phyloP scores from a whole-genome alignment of 345 rosid species.

The Carallia pectinifolia region DNA sequence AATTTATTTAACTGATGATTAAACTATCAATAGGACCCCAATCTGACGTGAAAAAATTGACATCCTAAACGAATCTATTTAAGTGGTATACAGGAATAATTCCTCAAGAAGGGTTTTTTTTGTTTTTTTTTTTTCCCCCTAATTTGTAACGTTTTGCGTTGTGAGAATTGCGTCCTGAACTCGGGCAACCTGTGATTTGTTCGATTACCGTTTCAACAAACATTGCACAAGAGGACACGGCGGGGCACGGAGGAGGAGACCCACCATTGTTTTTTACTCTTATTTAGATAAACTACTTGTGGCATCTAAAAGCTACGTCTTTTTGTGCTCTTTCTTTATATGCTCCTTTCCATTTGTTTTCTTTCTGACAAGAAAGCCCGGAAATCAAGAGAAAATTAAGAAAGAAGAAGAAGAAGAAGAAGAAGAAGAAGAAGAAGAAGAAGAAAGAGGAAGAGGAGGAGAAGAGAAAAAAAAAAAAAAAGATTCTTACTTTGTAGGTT shows the following conservation, averaged over 20 bases:
- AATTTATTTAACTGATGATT: no score
- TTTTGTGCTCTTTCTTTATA: background rate
- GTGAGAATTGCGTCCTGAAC: background rate
- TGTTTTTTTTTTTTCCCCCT: no score
- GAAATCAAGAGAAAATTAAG: background rate
- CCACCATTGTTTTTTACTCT: conserved; percentile 6
- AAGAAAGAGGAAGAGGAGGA: background rate
- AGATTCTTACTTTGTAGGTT: background rate
- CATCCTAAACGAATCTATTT: no score
- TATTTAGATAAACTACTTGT: conserved; percentile 18
- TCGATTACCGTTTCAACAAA: conserved; percentile 13
- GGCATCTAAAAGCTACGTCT: conserved; percentile 22
- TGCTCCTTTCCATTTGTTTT: background rate
- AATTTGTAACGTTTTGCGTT: no score
- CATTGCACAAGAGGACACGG: background rate
- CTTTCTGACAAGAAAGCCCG: background rate
- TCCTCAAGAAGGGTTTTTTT: no score
- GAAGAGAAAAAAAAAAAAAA: background rate
- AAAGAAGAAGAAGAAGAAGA: background rate
- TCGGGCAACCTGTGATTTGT: background rate
- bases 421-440: background rate
- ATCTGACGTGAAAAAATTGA: no score
- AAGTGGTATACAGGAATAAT: no score
- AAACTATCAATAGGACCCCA: no score
- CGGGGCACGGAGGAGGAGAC: background rate